Conservation (phyloP, 169 alveolate genomes). For the Cystoisospora suis region DNA sequence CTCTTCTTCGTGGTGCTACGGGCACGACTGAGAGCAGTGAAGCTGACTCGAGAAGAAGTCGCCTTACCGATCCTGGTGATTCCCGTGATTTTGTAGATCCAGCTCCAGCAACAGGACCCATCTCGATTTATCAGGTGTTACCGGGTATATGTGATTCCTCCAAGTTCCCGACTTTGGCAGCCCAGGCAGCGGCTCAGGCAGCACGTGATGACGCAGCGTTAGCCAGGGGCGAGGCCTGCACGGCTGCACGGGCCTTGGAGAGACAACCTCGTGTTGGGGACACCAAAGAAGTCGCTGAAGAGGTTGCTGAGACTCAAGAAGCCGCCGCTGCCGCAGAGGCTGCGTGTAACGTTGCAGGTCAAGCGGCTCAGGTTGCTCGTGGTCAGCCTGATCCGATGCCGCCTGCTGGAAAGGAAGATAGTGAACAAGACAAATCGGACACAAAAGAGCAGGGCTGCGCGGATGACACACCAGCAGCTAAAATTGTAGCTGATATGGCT, state of each 20-base stretch:
- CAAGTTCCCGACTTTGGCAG: background rate
- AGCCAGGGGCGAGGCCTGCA: background rate
- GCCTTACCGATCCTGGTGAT: background rate
- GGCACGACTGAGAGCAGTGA: background rate
- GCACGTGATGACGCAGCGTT: background rate
- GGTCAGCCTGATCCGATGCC: background rate
- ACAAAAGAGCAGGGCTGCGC: background rate
- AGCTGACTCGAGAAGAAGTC: background rate
- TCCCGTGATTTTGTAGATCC: background rate
- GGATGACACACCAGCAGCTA: background rate
- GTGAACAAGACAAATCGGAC: background rate
- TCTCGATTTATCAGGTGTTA: background rate
- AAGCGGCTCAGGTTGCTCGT: background rate
- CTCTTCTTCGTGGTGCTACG: too few relatives aligned
- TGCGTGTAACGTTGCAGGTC: background rate
- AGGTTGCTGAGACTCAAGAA: background rate
- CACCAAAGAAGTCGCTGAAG: background rate
- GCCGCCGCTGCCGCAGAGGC: slow-evolving; percentile 21
- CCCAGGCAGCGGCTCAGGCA: slow-evolving; percentile 11
- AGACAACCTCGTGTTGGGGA: background rate
- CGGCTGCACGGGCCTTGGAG: background rate
- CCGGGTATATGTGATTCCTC: slow-evolving; percentile 12
- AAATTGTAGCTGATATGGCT: background rate
- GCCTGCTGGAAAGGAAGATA: background rate
- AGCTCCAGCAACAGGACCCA: background rate